A percentile compares a stretch with the other conserved stretches of the same genome.
These are phyloP conservation scores for Daphne laureola DNA, from an alignment of 441 rosid species.

Conservation along the genomic window DNA sequence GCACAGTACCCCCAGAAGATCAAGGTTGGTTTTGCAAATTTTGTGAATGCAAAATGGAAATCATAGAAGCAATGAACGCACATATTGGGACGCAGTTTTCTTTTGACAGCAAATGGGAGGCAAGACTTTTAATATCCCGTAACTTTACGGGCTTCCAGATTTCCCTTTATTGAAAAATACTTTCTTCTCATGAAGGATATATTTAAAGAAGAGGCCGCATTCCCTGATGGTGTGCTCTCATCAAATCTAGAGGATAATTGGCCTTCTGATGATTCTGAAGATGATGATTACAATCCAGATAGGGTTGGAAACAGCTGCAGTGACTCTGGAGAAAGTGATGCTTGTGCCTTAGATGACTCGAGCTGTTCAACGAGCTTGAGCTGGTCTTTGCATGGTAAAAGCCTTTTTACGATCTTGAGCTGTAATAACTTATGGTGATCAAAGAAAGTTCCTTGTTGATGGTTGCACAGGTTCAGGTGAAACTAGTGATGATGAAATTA, in stretches of 20 bases:
- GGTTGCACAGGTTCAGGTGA: slow-evolving; percentile 46
- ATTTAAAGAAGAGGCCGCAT: slow-evolving; percentile 71
- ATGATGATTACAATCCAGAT: slow-evolving; percentile 85
- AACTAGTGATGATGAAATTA: slow-evolving; percentile 56
- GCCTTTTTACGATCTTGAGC: slow-evolving; percentile 43
- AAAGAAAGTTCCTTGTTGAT: slow-evolving; percentile 29
- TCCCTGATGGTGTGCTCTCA: slow-evolving; percentile 44
- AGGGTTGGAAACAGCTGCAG: slow-evolving; percentile 40
- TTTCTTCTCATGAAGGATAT: slow-evolving; percentile 46
- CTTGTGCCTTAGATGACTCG: slow-evolving; percentile 32
- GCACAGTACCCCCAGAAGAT: slow-evolving; percentile 93
- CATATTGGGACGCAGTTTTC: slow-evolving; percentile 82
- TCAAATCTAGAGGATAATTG: slow-evolving; percentile 69
- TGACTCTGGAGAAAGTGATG: slow-evolving; percentile 40
- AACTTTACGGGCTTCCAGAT: background rate
- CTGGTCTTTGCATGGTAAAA: slow-evolving; percentile 68
- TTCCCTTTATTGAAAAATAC: too few relatives aligned
- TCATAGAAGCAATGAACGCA: slow-evolving; percentile 86
- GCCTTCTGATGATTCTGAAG: slow-evolving; percentile 98
- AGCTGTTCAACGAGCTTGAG: slow-evolving; percentile 68
- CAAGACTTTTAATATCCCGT: slow-evolving; percentile 15
- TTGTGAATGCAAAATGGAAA: slow-evolving; percentile 89
- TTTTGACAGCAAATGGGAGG: slow-evolving; percentile 80
- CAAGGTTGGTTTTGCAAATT: slow-evolving; percentile 95
- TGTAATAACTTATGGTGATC: slow-evolving; percentile 23